phyloP scores from a whole-genome alignment of 768 basidiomycete species.

The Pleurotus cornucopiae region DNA sequence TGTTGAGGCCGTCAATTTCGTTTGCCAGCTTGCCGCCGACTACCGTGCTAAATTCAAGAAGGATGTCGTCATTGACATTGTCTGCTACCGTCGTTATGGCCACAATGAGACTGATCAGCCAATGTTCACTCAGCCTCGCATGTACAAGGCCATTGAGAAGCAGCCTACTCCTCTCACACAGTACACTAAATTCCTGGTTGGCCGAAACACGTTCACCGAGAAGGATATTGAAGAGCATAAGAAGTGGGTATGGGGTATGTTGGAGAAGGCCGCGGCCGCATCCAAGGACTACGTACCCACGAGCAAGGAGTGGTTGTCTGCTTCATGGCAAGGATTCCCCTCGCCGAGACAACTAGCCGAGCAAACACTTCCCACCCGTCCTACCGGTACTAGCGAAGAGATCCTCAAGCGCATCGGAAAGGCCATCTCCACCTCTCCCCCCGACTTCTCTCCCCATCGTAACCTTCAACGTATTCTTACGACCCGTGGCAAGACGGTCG shows the following conservation, averaged over 20 bases:
- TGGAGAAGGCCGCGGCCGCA: conserved; percentile 92
- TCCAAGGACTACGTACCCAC: conserved; percentile 95
- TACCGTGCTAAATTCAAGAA: conserved; percentile 98
- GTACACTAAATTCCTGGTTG: conserved; percentile 88
- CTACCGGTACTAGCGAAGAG: conserved; percentile 77
- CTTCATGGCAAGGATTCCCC: conserved; percentile 98
- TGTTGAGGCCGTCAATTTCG: conserved; percentile 96
- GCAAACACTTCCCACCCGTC: conserved; percentile 82
- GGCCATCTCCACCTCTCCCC: conserved; percentile 81
- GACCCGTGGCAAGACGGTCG: conserved; percentile 84
- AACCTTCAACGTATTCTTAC: conserved; percentile 92
- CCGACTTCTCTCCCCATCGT: conserved; percentile 82
- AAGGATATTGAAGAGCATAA: conserved; percentile 98
- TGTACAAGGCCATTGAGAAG: conserved; percentile 96
- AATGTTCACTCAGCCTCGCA: conserved; percentile 95
- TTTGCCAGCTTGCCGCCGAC: conserved; percentile 96
- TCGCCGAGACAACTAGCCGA: conserved; percentile 95
- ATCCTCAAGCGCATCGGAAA: conserved; percentile 82
- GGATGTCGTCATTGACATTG: conserved; percentile 97
- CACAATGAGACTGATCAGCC: conserved; percentile 99
- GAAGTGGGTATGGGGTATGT: conserved; percentile 99
- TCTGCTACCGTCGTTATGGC: conserved; percentile 98
- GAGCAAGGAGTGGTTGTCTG: conserved; percentile 95
- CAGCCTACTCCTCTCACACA: conserved; percentile 89
- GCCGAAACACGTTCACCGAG: conserved; percentile 91